Evolutionary conservation across 768 basidiomycete species (phyloP), one percentile per base, ranked within the genome.

Genomic region (Cantharellus anzutake): DNA sequence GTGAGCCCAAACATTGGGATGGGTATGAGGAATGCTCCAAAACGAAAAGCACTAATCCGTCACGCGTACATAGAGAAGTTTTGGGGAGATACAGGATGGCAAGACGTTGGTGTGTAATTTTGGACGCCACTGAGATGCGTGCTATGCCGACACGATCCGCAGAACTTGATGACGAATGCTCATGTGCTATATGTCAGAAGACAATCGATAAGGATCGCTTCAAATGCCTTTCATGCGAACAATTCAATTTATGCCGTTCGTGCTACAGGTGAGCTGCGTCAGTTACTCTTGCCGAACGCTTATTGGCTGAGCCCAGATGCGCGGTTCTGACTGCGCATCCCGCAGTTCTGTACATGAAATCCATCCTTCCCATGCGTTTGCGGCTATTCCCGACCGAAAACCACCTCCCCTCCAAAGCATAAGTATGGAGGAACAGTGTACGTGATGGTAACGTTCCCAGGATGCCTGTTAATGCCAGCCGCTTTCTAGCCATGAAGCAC

Each of bases 41-140:
- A 78, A 56, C 73, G 72, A 64, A 88, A 86, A 68, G 86, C 86
- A 11, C 78, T 84, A 62, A 69, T 84, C 55, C 77, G 92, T 5
- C 92, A 97, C 68, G 83, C 86, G 1, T 97, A 85, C 67, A 70
- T 79, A 51, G 92, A 94, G 71, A 86, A 86, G 69, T 76, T 85
- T 2, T 96, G 92, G 93, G 82, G 82, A 1, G 77, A 77, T 40
- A 71, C 73, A 48, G 86, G 87, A 1, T 96, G 93, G 93, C 81
- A 81, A 60, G 86, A 91, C 67, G 82, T 96, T 58, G 87, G 91
- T 91, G 67, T 62, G 84, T 76, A 2, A 41, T 42, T 51, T 41
- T 44, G 20, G 41, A 3, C 3, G 20, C 51, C 1, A 39, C 38
- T 57, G 11, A 35, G 37, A 35, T 55, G 52, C 44, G 44, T 29